These are phyloP conservation scores for Annona squamosa DNA, from an alignment of 164 flowering plant species.

Conservation along the genomic window DNA sequence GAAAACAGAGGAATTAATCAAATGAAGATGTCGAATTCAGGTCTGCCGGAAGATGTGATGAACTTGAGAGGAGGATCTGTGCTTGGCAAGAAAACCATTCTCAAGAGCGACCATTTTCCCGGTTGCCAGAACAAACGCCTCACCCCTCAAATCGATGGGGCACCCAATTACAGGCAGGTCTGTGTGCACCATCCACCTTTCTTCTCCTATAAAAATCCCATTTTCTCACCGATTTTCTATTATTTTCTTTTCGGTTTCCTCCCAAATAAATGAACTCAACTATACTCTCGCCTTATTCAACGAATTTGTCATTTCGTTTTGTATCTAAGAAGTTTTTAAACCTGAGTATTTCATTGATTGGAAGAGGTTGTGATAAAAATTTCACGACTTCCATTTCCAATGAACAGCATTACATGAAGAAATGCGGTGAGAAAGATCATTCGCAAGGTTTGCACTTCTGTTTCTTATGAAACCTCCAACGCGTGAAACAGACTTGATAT, in stretches of 20 bases:
- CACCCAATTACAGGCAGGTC: conserved; percentile 94
- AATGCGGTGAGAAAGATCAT: no score
- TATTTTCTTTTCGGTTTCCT: no score
- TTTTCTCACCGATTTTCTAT: background rate
- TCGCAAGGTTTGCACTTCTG: no score
- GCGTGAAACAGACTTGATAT: no score
- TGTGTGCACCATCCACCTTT: background rate
- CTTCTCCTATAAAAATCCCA: background rate
- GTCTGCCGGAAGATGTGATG: conserved; percentile 74
- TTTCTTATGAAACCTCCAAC: no score
- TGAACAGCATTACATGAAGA: no score
- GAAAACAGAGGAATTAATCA: no score
- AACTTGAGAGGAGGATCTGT: conserved; percentile 76
- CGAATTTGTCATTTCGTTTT: background rate
- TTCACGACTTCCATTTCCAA: no score
- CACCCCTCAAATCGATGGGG: conserved; percentile 77
- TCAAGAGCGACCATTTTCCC: conserved; percentile 89
- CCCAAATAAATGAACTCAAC: no score
- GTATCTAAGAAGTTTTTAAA: no score
- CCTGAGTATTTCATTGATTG: no score
- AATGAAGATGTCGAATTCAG: conserved; percentile 45
- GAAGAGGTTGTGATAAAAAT: no score
- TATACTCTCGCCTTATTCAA: background rate
- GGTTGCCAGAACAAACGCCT: conserved; percentile 82
- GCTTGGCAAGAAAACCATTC: conserved; percentile 73